Evolutionary conservation across 495 filamentous ascomycete species (phyloP), one percentile per base, ranked within the genome.

Genomic region (Platismatia glauca): DNA sequence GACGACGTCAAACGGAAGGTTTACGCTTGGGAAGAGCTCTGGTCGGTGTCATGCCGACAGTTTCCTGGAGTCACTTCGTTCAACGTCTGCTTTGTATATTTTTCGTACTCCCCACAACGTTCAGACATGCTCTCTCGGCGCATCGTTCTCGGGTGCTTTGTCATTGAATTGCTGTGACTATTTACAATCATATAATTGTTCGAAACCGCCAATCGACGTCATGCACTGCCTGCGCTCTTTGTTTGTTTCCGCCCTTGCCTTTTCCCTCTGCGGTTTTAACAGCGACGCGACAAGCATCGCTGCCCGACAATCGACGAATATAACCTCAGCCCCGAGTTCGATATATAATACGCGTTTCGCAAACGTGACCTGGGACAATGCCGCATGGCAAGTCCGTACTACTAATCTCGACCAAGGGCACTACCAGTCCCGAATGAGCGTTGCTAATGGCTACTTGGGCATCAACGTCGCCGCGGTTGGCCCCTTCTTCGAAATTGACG

Each of bases 401-500:
- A 81, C 76, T 12, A 75, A 68, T 22, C 72, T 84, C 3, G 76
- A 81, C 58, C 84, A 81, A 64, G 85, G 84, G 31, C 80, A 82
- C 53, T 89, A 82, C 69, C 81, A 88, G 67, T 75, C 83, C 0
- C 82, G 86, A 38, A 77, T 84, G 55, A 82, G 81, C 18, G 75
- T 90, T 13, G 83, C 86, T 7, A 90, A 85, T 68, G 82, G 82
- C 24, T 85, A 85, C 62, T 61, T 84, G 2, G 82, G 82, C 29
- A 81, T 82, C 56, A 81, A 78, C 67, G 83, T 89, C 15, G 83
- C 86, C 31, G 81, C 81, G 38, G 76, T 77, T 9, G 87, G 87
- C 2, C 87, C 87, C 0, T 89, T 90, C 73, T 89, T 88, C 68
- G 86, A 89, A 63, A 67, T 81, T 16, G 86, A 89, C 71, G 73